Conservation (phyloP, 1,139 yeast genomes). For the Candida smagusa region DNA sequence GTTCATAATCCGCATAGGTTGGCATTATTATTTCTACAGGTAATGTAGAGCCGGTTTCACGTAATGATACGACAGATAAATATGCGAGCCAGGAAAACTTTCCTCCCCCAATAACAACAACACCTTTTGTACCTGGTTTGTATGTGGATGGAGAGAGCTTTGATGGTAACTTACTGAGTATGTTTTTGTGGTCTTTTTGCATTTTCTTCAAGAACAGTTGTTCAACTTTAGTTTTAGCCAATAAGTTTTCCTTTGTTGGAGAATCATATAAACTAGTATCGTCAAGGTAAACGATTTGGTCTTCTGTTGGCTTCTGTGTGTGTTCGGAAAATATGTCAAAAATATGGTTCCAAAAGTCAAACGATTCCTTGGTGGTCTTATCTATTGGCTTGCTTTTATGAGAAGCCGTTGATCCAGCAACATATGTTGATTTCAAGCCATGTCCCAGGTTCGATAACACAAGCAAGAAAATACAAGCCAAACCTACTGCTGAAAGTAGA, state of each 20-base stretch:
- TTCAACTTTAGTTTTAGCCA: conserved; percentile 28
- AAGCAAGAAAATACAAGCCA: conserved; percentile 2
- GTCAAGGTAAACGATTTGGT: conserved; percentile 18
- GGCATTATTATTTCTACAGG: conserved; percentile 42
- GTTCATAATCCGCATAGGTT: conserved; percentile 24
- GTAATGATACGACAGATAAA: conserved; percentile 29
- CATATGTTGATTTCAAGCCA: neutral
- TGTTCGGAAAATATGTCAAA: conserved; percentile 14
- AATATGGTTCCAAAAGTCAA: conserved; percentile 17
- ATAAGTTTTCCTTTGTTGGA: conserved; percentile 20
- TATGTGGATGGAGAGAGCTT: conserved; percentile 24
- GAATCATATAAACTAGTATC: conserved; percentile 2
- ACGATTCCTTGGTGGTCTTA: conserved; percentile 9
- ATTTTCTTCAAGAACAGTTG: conserved; percentile 23
- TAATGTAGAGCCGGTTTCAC: conserved; percentile 33
- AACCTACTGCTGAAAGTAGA: conserved; percentile 3
- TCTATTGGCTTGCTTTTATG: neutral
- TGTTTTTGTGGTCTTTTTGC: conserved; percentile 21
- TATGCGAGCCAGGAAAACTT: conserved; percentile 39
- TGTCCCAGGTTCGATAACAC: neutral
- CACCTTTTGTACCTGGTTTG: conserved; percentile 26
- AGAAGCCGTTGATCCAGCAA: too few relatives aligned
- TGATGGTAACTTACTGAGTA: conserved; percentile 24
- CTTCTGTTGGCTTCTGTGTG: neutral
- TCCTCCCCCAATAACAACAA: conserved; percentile 39